Evolutionary conservation across 768 basidiomycete genomes (phyloP), one percentile per base, ranked within the genome.

Genomic region (Mrakia blollopis): DNA sequence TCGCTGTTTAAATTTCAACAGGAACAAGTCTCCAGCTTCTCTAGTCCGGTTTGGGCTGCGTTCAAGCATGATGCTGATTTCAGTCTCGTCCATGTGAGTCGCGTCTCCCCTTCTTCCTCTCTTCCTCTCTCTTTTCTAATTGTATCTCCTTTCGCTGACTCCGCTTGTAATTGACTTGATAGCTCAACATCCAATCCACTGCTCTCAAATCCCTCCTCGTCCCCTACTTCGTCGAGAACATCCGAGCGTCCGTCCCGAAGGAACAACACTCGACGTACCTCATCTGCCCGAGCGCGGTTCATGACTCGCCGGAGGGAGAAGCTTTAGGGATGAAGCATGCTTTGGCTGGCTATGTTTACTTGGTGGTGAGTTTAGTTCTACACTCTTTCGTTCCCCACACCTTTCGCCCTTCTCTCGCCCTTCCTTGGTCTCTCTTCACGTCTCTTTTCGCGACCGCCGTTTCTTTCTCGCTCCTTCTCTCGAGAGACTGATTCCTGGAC

Each of bases 331-430:
- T 76, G 25, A 63, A 30, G 47, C 68, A 76, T 21, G 54, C 35
- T n/a, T 25, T 76, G 23, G 69, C 75, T 23, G 75, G 75, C 7
- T 62, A 76, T 32, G 75, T 76, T 0, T 76, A 76, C 47, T 30
- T 76, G 3, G 68, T 76, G 6, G 75, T 76, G 25, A 23, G 75
- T 76, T 37, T 57, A n/a, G n/a, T 28, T 3, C 1, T 57, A 6
- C n/a, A 8, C 57, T 13, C 7, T 14, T 28, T 3, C 57, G 2
- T 14, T 3, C 11, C 0, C 54, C 37, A 25, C 41, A 25, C 35
- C 1, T 14, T 35, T 30, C 62, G 25, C 39, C 16, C 61, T 39
- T 28, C 39, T 41, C 6, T 37, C 14, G 25, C 25, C 21, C 16
- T 5, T 10, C 65, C 37, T 41, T 21, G n/a, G n/a, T n/a, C n/a